Evolutionary conservation across 202 grass and related monocot genomes (phyloP), one percentile per base, ranked within the genome.

Genomic region (Brachypodium distachyon): DNA sequence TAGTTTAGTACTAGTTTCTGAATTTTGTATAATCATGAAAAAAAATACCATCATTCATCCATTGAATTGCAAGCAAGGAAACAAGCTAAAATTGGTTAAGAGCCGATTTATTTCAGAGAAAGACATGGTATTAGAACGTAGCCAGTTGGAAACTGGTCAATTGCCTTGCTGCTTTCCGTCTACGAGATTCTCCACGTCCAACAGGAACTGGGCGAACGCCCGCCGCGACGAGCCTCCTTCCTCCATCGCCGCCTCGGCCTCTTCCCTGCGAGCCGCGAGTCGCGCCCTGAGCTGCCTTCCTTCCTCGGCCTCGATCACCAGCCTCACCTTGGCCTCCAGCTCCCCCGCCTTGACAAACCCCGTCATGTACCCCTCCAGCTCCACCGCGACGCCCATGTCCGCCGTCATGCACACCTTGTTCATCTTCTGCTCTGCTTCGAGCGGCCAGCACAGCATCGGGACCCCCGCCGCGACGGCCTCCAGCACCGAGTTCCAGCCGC

Each of bases 401-500:
- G 72, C 55, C 0, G 77, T 76, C 41, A 93, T 43, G 33, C 84
- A 72, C 16, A 85, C 67, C 55, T 78, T 91, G 61, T 84, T 91
- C 55, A 91, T 49, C 31, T 60, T 70, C 61, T 91, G 84, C 67
- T 87, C 85, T 7, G 78, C 82, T 16, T 73, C 83, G 47, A 85
- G 16, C 12, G 67, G 82, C 77, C 82, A 88, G 19, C 67, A 85
- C 13, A 88, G 17, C 72, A 93, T 73, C 1, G 90, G 79, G 55
- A 86, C 79, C 4, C 86, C 86, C 0, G 77, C 46, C 32, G 22
- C 77, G 40, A 89, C 38, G n/a, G 60, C 84, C 37, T 90, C 91
- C n/a, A 94, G n/a, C 3, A 44, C 72, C 62, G 91, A 94, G 85
- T 94, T 94, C 88, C 91, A 94, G 0, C 91, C 91, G 38, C 82